Base-by-base conservation (phyloP, 192 early-diverging fungal genomes). In the Backusella morwellensis region DNA sequence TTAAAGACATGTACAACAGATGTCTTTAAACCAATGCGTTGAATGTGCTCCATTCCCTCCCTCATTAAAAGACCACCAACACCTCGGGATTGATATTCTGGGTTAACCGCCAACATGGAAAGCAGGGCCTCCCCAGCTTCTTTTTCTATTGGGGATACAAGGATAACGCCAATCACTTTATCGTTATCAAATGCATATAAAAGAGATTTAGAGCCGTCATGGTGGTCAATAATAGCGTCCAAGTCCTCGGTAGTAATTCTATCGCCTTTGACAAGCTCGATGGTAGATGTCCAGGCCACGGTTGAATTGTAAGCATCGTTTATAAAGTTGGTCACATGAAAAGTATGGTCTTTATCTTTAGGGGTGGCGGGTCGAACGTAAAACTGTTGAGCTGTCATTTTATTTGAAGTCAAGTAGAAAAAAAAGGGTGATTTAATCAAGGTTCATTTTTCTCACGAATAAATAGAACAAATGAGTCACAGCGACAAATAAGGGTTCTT, bases 101-200 rank as follows among this genome's bases (percentile, higher is more conserved):
- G 68, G 21, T 8, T 38, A 5, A 70, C 35, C 12, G 68, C 68
- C 21, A 70, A 70, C 68, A 70, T 70, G 8, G 68, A 70, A 23
- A 70, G 38, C 12, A 70, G 9, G 8, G 35, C 68, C 3, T 70
- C 68, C 5, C 23, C 56, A 29, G 56, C 23, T 1, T 35, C 15
- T 38, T 70, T 9, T 23, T 70, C 36, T 23, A 70, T n/a, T 63
- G 21, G 11, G 26, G 56, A 12, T 12, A 63, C 23, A 23, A n/a
- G 17, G 23, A 70, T 40, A 41, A 11, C 38, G 4, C 68, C 68
- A 23, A 70, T 38, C n/a, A 38, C 68, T 12, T 35, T 40, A 1
- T 41, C 36, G 12, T 23, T 9, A 41, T 70, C 68, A 40, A 70
- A 70, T 23, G 35, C 68, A 21, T 40, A 70, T 23, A 70, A 70